Evolutionary conservation across 148 eudicot species (phyloP).

Genomic region (Rhododendron griersonianum): DNA sequence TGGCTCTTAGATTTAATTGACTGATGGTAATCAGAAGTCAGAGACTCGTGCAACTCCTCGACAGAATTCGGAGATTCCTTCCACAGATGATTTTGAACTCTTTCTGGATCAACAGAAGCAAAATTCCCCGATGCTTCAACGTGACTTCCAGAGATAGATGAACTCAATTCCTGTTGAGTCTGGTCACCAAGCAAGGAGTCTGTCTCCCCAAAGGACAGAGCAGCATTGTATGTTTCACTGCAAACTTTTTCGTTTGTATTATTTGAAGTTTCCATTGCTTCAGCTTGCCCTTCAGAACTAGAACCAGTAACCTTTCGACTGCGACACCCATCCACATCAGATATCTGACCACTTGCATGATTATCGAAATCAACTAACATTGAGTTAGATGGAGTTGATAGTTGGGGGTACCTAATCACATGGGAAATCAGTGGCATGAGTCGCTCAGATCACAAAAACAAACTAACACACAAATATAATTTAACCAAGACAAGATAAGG

Average conservation of each 20-base stretch:
- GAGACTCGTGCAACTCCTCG: constrained; percentile 3
- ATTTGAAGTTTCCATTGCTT: constrained; percentile 17
- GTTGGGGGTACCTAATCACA: constrained; percentile 17
- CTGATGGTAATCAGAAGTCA: constrained; percentile 12
- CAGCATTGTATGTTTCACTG: constrained; percentile 9
- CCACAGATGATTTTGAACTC: not conserved
- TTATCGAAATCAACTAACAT: constrained; percentile 13
- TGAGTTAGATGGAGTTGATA: not conserved
- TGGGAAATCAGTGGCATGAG: not conserved
- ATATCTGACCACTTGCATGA: constrained; percentile 18
- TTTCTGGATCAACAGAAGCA: constrained; percentile 9
- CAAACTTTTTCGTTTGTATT: constrained; percentile 5
- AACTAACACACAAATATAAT: not conserved
- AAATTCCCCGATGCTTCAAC: not conserved
- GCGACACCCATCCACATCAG: constrained; percentile 12
- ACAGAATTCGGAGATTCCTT: constrained; percentile 9
- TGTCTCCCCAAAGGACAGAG: constrained; percentile 5
- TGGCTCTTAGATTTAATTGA: constrained; percentile 12
- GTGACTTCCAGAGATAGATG: constrained; percentile 15
- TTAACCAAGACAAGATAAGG: not conserved
- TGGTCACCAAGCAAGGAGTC: constrained; percentile 11
- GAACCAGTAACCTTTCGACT: constrained; percentile 2
- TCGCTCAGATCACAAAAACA: not conserved
- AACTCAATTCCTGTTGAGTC: constrained; percentile 6
- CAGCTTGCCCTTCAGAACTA: constrained; percentile 18